Evolutionary conservation across 345 rosid species (phyloP).

Genomic region (Sonneratia alba): DNA sequence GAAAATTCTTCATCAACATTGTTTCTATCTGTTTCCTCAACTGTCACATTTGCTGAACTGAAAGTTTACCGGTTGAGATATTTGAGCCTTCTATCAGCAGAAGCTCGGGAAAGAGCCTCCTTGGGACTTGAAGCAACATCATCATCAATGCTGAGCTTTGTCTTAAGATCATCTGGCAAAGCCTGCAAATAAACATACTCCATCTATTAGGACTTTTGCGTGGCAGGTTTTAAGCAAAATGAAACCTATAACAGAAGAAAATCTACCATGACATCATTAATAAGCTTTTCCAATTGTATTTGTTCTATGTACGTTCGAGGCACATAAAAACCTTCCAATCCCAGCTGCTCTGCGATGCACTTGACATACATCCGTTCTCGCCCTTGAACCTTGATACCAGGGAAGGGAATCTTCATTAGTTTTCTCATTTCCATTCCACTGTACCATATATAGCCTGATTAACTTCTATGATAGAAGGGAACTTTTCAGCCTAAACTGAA

Average conservation of each 20-base stretch:
- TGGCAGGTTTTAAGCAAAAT: neutral
- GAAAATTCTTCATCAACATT: neutral
- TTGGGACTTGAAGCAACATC: slow-evolving; percentile 85
- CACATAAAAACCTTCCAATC: slow-evolving; percentile 80
- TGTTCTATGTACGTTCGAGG: slow-evolving; percentile 96
- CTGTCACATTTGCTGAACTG: neutral
- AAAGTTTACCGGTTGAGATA: slow-evolving; percentile 81
- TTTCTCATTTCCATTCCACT: neutral
- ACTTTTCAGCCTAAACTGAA: neutral
- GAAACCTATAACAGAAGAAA: neutral
- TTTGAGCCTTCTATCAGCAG: slow-evolving; percentile 82
- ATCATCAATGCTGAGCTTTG: slow-evolving; percentile 87
- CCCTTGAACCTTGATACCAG: slow-evolving; percentile 76
- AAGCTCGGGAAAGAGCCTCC: slow-evolving; percentile 95
- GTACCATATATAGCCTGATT: neutral
- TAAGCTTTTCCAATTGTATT: slow-evolving; percentile 95
- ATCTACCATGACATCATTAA: slow-evolving; percentile 89
- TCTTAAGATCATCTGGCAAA: slow-evolving; percentile 87
- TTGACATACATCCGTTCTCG: slow-evolving; percentile 69
- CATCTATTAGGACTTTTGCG: neutral
- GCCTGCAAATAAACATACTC: slow-evolving; percentile 39
- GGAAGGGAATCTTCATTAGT: slow-evolving; percentile 4
- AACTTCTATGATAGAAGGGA: neutral
- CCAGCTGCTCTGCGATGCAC: slow-evolving; percentile 64
- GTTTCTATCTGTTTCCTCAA: neutral